Evolutionary conservation across 495 filamentous ascomycete genomes (phyloP), one percentile per base, ranked within the genome.

Genomic region (Oidiodendron maius): DNA sequence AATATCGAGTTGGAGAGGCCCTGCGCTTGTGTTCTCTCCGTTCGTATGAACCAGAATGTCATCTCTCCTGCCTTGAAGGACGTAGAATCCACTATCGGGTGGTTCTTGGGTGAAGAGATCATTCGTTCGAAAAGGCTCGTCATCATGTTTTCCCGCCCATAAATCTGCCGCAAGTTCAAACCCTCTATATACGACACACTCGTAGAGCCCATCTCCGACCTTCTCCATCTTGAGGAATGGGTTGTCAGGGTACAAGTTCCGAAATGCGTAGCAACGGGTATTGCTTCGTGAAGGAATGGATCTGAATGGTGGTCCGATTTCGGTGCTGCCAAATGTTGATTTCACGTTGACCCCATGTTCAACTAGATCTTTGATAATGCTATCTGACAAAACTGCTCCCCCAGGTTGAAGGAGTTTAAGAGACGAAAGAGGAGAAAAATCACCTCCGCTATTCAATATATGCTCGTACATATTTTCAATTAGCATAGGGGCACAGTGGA

Each of bases 391-490:
- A 11, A 46, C 46, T 36, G 57, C 57, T 18, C 57, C 57, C 5
- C 57, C 57, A 34, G 57, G 57, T 51, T 60, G 57, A 13, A 60
- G 50, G 26, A 60, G 21, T 51, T 60, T 56, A 2, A 60, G 22
- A n/a, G 41, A 50, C 1, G 43, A 16, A 20, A 60, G 43, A 39
- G 57, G 57, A 41, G 17, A 48, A 38, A 60, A 60, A 36, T 60
- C 57, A 12, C 34, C 39, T 16, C 40, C 46, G n/a, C 38, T 50
- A 3, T 52, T 41, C 5, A 34, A 13, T 4, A 60, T 56, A 46
- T 53, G 52, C 8, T 60, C 57, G 22, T 50, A 56, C 57, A 56
- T 56, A 18, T 56, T 60, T 44, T 60, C 57, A 15, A 60, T 60
- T 4, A 60, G 15, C 3, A 46, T 56, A 3, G 57, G 57, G 17